A percentile compares a stretch with the other conserved stretches of the same genome.
Evolutionary conservation across 2,329 filamentous ascomycete species (phyloP).

Genomic region (Sporothrix luriei): DNA sequence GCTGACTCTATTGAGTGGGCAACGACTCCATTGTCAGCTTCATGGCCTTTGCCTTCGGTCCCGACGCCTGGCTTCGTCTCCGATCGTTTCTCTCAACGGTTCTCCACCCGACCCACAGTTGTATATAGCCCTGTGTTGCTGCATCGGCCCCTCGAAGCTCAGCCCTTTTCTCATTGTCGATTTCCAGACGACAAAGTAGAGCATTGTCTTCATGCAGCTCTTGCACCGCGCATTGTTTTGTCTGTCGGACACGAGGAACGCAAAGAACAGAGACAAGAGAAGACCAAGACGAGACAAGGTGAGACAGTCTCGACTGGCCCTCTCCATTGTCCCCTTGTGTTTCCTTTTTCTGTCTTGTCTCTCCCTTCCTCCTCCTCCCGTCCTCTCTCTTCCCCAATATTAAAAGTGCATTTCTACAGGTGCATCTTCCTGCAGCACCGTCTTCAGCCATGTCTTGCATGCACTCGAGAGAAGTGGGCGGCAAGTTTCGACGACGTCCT

Average conservation of each 20-base stretch:
- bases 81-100: background rate
- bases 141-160: no score
- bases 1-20: background rate
- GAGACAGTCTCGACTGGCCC: no score
- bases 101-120: background rate
- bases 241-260: no score
- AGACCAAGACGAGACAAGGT: no score
- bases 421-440: constrained; percentile 1
- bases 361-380: no score
- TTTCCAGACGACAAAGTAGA: no score
- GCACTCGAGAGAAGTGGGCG: background rate
- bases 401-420: no score
- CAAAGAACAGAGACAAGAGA: no score
- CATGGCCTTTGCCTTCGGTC: background rate
- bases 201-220: no score
- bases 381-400: no score
- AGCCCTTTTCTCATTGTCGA: background rate
- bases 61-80: background rate
- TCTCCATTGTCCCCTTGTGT: background rate
- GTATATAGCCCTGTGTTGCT: background rate
- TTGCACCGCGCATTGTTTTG: no score
- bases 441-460: constrained; percentile 2
- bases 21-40: background rate
- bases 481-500: background rate
- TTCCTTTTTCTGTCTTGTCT: background rate